Percentiles rank a stretch among this genome's conserved stretches.
Evolutionary conservation across 2,329 filamentous ascomycete genomes (phyloP).

Genomic region (Penicillium digitatum): DNA sequence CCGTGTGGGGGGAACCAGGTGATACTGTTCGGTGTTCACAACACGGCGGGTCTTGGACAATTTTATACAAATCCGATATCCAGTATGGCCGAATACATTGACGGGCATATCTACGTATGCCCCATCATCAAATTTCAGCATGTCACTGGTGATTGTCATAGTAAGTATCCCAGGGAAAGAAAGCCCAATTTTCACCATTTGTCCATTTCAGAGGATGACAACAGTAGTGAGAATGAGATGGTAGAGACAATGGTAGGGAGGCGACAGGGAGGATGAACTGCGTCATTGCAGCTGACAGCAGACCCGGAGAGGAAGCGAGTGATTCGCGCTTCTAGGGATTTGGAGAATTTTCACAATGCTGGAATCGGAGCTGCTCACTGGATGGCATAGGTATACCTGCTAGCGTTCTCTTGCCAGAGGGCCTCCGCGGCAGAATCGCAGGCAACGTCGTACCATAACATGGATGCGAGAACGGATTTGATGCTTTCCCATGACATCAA

Average conservation of each 20-base stretch:
- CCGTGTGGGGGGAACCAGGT: not conserved
- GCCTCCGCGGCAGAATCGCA: conserved; percentile 31
- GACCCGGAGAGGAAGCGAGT: not conserved
- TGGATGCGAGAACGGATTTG: conserved; percentile 22
- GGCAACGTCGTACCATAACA: conserved; percentile 37
- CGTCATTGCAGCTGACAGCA: not conserved
- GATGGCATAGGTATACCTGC: not conserved
- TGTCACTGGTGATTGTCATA: not conserved
- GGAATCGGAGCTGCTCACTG: not conserved
- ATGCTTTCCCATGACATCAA: conserved; percentile 28
- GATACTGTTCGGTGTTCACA: not conserved
- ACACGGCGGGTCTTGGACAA: no score
- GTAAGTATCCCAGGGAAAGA: not conserved
- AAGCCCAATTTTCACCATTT: not conserved
- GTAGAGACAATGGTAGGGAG: not conserved
- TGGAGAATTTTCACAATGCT: not conserved
- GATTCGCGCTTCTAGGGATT: not conserved
- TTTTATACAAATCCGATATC: not conserved
- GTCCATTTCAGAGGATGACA: not conserved
- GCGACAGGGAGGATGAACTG: not conserved
- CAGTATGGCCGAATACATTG: not conserved
- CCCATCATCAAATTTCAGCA: not conserved
- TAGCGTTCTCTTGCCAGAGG: conserved; percentile 27
- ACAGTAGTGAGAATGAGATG: not conserved
- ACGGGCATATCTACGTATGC: not conserved